Percentiles rank a stretch among this genome's conserved stretches.
Conservation (phyloP, 2,329 filamentous ascomycete genomes). For the Clonostachys rosea region DNA sequence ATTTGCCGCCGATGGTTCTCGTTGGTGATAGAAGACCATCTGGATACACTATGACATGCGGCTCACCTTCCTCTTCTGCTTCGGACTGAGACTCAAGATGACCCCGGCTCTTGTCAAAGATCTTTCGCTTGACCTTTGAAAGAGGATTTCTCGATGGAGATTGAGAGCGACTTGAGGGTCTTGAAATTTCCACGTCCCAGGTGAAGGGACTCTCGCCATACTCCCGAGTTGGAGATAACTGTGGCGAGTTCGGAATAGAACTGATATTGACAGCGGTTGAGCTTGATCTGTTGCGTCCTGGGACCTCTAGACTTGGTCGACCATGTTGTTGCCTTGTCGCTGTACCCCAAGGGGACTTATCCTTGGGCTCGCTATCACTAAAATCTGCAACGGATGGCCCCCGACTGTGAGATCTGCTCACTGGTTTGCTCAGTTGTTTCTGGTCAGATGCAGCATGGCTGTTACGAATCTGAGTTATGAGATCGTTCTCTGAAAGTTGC, state of each 20-base stretch:
- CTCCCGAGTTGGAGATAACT: not conserved
- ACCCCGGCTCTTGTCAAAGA: constrained; percentile 48
- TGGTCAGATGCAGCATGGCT: constrained; percentile 22
- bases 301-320: constrained; percentile 44
- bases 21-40: constrained; percentile 7
- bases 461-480: constrained; percentile 6
- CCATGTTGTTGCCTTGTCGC: constrained; percentile 17
- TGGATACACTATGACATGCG: no score
- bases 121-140: constrained; percentile 48
- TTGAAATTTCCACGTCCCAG: not conserved
- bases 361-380: constrained; percentile 32
- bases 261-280: not conserved
- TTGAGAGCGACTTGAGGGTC: constrained; percentile 46
- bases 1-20: constrained; percentile 15
- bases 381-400: constrained; percentile 29
- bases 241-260: not conserved
- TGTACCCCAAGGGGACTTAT: constrained; percentile 10
- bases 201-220: not conserved
- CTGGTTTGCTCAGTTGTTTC: constrained; percentile 13
- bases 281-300: constrained; percentile 18
- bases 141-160: constrained; percentile 61
- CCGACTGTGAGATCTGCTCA: constrained; percentile 23
- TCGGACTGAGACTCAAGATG: constrained; percentile 22
- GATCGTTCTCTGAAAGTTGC: constrained; percentile 21
- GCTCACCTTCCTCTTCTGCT: constrained; percentile 17